A percentile compares a stretch with the other conserved stretches of the same genome.
phyloP scores from a whole-genome alignment of 2,329 filamentous ascomycete genomes.

The Rutstroemia sp. region DNA sequence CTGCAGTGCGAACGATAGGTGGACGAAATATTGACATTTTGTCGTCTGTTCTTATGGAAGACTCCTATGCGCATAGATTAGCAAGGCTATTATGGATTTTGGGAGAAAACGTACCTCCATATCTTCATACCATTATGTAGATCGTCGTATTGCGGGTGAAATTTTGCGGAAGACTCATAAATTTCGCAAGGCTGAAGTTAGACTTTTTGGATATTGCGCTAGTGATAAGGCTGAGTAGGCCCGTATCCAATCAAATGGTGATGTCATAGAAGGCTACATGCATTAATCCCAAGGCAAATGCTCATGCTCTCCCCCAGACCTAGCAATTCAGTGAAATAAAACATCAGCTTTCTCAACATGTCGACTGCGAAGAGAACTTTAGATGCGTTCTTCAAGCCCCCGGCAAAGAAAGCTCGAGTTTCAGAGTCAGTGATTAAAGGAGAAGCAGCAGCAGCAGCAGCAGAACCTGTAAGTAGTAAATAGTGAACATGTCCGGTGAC shows the following conservation, averaged over 20 bases:
- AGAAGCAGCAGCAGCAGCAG: neutral
- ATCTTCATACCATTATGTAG: conserved; percentile 17
- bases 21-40: conserved; percentile 63
- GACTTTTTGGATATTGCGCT: neutral
- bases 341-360: conserved; percentile 13
- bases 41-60: conserved; percentile 16
- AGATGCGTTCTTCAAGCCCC: conserved; percentile 58
- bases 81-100: neutral
- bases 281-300: neutral
- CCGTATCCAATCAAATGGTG: neutral
- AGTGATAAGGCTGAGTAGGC: neutral
- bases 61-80: conserved; percentile 15
- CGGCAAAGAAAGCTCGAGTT: conserved; percentile 34
- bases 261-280: conserved; percentile 14
- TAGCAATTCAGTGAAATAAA: neutral
- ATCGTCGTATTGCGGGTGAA: neutral
- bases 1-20: conserved; percentile 60
- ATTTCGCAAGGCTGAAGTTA: conserved; percentile 5
- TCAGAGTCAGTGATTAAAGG: conserved; percentile 9
- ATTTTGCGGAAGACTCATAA: conserved; percentile 3
- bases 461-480: neutral
- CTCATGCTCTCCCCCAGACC: neutral
- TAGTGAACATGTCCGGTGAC: neutral
- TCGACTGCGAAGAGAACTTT: conserved; percentile 52
- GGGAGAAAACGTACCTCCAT: conserved; percentile 20